Conservation (phyloP, 768 basidiomycete genomes). For the Gloeopeniophorella convolvens region DNA sequence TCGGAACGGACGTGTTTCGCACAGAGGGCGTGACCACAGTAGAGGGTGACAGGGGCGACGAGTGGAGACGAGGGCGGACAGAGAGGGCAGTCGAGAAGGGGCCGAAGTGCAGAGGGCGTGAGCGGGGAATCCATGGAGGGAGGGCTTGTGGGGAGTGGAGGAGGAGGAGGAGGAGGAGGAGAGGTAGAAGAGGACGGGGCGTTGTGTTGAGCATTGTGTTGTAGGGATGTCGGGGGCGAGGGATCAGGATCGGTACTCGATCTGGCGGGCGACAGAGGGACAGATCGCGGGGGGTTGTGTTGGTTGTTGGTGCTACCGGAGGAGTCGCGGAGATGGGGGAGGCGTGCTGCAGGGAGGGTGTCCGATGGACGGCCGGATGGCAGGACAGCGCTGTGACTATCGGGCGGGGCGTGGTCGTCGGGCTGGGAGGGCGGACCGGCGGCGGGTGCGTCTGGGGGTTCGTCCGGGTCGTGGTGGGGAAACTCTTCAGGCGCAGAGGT, state of each 20-base stretch:
- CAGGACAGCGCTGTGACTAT: no score
- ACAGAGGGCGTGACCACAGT: slow-evolving; percentile 84
- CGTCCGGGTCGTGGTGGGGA: no score
- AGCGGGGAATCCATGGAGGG: neutral
- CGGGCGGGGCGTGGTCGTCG: no score
- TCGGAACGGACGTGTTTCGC: slow-evolving; percentile 28
- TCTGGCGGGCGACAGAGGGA: neutral
- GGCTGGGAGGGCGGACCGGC: no score
- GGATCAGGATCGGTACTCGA: slow-evolving; percentile 13
- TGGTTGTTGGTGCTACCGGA: neutral
- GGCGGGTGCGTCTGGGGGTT: no score
- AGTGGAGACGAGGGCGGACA: slow-evolving; percentile 38
- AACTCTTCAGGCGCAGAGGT: no score
- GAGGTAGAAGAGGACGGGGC: slow-evolving; percentile 8
- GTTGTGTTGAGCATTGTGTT: no score
- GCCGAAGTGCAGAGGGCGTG: slow-evolving; percentile 25
- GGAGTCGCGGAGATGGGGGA: no score
- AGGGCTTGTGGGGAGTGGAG: slow-evolving; percentile 4
- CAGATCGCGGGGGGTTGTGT: neutral
- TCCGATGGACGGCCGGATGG: no score
- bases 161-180: neutral
- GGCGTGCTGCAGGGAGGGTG: no score
- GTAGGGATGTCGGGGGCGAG: no score
- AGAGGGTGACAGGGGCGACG: slow-evolving; percentile 47
- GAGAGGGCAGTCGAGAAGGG: slow-evolving; percentile 48